phyloP scores from a whole-genome alignment of 352 stramenopile species.

The Phytopythium mirpurense region DNA sequence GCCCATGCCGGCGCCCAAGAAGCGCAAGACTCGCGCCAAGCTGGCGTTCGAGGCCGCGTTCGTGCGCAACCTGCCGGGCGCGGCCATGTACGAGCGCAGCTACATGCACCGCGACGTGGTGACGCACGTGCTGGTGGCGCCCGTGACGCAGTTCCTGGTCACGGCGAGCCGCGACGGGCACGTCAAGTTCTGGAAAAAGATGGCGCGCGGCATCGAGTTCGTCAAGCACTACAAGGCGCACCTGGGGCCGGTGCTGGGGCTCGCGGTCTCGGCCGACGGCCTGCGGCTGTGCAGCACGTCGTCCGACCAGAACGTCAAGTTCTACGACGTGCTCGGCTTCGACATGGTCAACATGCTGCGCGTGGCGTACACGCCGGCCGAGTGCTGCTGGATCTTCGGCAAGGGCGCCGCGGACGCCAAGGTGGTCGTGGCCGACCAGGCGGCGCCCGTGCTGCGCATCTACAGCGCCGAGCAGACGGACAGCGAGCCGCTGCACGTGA shows the following conservation, averaged over 20 bases:
- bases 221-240: slow-evolving; percentile 99
- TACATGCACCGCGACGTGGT: slow-evolving; percentile 98
- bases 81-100: slow-evolving; percentile 93
- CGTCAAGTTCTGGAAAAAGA: slow-evolving; percentile 99
- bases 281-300: slow-evolving; percentile 82
- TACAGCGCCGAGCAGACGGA: slow-evolving; percentile 78
- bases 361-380: slow-evolving; percentile 58
- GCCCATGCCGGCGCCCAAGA: slow-evolving; percentile 28
- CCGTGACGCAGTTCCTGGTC: slow-evolving; percentile 94
- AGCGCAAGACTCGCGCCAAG: slow-evolving; percentile 34
- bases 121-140: slow-evolving; percentile 88
- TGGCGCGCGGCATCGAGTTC: slow-evolving; percentile 95
- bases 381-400: slow-evolving; percentile 70
- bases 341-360: slow-evolving; percentile 98
- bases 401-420: slow-evolving; percentile 54
- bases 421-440: slow-evolving; percentile 74
- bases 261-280: slow-evolving; percentile 85
- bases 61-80: slow-evolving; percentile 78
- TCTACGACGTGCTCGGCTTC: slow-evolving; percentile 98
- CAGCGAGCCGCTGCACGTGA: slow-evolving; percentile 44
- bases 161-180: slow-evolving; percentile 95
- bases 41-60: slow-evolving; percentile 70
- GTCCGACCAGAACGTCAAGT: slow-evolving; percentile 94
- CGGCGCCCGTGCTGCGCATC: slow-evolving; percentile 64
- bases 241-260: slow-evolving; percentile 74